Evolutionary conservation across 2,329 filamentous ascomycete genomes (phyloP), one percentile per base, ranked within the genome.

Genomic region (Alternaria solani): DNA sequence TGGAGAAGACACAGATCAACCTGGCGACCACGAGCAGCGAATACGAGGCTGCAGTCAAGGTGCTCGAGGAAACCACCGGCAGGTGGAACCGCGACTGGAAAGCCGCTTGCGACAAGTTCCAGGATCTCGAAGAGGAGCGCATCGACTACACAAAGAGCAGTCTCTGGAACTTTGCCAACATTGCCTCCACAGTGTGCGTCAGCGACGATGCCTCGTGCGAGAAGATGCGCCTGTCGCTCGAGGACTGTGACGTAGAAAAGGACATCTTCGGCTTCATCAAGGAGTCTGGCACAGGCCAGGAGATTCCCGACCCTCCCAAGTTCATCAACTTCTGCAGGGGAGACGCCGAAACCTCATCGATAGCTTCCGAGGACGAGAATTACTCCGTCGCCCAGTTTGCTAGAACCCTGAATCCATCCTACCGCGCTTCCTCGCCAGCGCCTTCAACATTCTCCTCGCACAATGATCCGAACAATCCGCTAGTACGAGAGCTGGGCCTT

Each of bases 1-100:
- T 99, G 43, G 95, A 99, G 79, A 99, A 99, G 86, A 98, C 95
- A 1, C 95, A 99, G 78, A 95, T 97, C 71, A 96, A 94, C 73
- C 86, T 99, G 60, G 94, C 94, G 0, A 89, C 89, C 7, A 94
- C 94, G 62, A 98, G 96, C 80, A 89, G 88, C 44, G 95, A 98
- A 72, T 99, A 99, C 76, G 94, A 99, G 78, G 88, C 88, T 52
- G 93, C 95, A 0, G 91, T 99, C 61, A 98, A 98, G 79, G 86
- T 92, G 1, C 85, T 99, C 5, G 94, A 99, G 75, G 95, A 98
- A 69, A 99, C 95, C 0, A 99, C 95, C 0, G 91, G 88, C 5
- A 87, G 94, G 55, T 99, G 95, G 95, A 99, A 99, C 76, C 87
- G 94, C 71, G 95, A 99, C 78, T 99, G 95, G 95, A 99, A 98